Evolutionary conservation across 495 filamentous ascomycete genomes (phyloP).

Genomic region (Penicillium fimorum): DNA sequence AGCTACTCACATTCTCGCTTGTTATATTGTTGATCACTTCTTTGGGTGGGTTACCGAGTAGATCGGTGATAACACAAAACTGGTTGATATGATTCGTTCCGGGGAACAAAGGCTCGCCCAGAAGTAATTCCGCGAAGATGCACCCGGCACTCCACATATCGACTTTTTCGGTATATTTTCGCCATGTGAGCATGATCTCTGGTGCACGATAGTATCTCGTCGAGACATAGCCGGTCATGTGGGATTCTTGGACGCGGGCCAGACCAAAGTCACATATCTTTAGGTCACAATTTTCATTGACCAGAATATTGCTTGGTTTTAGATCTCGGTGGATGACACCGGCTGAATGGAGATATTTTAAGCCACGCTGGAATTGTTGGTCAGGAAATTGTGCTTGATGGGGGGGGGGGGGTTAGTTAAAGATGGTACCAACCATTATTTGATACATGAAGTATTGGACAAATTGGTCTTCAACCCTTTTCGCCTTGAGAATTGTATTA

Average conservation of each 20-base stretch:
- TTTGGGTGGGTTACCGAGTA: slow-evolving; percentile 90
- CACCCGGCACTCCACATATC: slow-evolving; percentile 99
- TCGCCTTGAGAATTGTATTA: slow-evolving; percentile 85
- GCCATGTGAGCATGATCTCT: slow-evolving; percentile 99
- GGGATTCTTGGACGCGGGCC: slow-evolving; percentile 92
- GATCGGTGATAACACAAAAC: slow-evolving; percentile 97
- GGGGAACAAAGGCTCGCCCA: slow-evolving; percentile 93
- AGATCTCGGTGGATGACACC: slow-evolving; percentile 96
- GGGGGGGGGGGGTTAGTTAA: background rate
- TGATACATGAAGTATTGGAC: slow-evolving; percentile 99
- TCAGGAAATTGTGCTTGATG: slow-evolving; percentile 7
- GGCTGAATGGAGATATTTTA: slow-evolving; percentile 99
- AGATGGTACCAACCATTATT: slow-evolving; percentile 65
- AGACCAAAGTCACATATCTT: slow-evolving; percentile 99
- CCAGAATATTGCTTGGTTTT: slow-evolving; percentile 96
- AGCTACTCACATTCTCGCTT: slow-evolving; percentile 78
- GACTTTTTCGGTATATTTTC: slow-evolving; percentile 98
- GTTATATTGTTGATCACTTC: slow-evolving; percentile 96
- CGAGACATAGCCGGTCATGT: slow-evolving; percentile 99
- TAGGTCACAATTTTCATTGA: slow-evolving; percentile 98
- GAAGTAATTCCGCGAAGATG: slow-evolving; percentile 98
- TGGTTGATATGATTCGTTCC: slow-evolving; percentile 99
- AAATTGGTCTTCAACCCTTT: slow-evolving; percentile 96
- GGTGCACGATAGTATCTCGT: slow-evolving; percentile 97
- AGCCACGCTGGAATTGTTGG: slow-evolving; percentile 66